Evolutionary conservation across 805 yeast genomes (phyloP).

Genomic region (Ascoidea asiatica): DNA sequence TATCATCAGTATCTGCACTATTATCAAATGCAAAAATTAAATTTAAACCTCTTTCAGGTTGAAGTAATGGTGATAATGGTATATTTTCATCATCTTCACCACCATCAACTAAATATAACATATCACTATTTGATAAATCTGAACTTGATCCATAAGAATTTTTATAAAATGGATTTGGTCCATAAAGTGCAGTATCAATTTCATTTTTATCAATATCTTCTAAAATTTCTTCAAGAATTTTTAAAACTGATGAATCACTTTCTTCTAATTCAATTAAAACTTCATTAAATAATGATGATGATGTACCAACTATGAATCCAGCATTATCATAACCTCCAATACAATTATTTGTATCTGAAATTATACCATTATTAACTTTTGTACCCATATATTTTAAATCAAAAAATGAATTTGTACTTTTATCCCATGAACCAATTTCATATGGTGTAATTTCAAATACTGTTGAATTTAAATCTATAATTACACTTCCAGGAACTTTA

Average conservation of each 20-base stretch:
- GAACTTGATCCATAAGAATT: slow-evolving; percentile 8
- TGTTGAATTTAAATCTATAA: slow-evolving; percentile 55
- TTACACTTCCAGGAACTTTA: slow-evolving; percentile 25
- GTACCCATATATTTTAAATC: slow-evolving; percentile 63
- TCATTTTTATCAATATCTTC: slow-evolving; percentile 21
- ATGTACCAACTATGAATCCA: slow-evolving; percentile 73
- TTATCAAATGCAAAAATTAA: slow-evolving; percentile 33
- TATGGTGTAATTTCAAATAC: slow-evolving; percentile 49
- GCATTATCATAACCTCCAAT: slow-evolving; percentile 64
- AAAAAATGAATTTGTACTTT: slow-evolving; percentile 49
- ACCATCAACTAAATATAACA: slow-evolving; percentile 31
- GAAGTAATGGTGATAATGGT: slow-evolving; percentile 30
- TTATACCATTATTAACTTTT: slow-evolving; percentile 41
- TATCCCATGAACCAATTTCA: slow-evolving; percentile 85
- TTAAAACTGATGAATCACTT: slow-evolving; percentile 4
- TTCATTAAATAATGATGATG: slow-evolving; percentile 68
- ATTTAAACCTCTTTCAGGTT: slow-evolving; percentile 28
- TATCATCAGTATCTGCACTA: slow-evolving; percentile 27
- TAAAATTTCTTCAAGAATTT: slow-evolving; percentile 16
- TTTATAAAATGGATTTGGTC: slow-evolving; percentile 9
- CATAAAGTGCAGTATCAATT: slow-evolving; percentile 14
- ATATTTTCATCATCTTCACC: slow-evolving; percentile 35
- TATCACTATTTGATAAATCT: slow-evolving; percentile 15
- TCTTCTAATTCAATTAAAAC: slow-evolving; percentile 40
- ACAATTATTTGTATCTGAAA: slow-evolving; percentile 33